Conservation (phyloP, 768 basidiomycete species). For the Mycena amicta region DNA sequence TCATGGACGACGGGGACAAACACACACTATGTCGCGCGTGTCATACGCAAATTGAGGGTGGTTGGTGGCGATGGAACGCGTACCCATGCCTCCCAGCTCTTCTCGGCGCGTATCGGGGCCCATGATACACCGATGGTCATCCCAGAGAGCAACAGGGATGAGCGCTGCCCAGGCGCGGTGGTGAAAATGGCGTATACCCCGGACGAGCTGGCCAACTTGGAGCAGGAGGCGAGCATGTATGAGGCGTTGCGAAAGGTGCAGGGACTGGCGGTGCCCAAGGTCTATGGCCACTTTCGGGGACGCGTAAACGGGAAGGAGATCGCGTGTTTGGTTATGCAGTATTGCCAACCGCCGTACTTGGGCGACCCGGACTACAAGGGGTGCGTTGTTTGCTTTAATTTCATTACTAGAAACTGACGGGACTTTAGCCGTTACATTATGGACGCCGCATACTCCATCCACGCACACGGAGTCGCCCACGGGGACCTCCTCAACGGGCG, state of each 20-base stretch:
- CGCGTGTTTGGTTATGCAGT: constrained; percentile 30
- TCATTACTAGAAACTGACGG: background rate
- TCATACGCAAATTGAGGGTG: constrained; percentile 11
- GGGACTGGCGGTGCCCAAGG: constrained; percentile 27
- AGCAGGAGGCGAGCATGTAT: constrained; percentile 28
- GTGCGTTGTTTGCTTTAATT: constrained; percentile 6
- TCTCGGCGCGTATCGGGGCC: constrained; percentile 20
- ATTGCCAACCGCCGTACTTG: constrained; percentile 17
- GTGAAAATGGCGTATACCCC: constrained; percentile 26
- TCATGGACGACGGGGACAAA: constrained; percentile 18
- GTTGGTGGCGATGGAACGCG: background rate
- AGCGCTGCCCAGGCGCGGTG: constrained; percentile 10
- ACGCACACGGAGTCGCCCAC: constrained; percentile 25
- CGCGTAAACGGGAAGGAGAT: constrained; percentile 16
- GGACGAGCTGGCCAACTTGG: constrained; percentile 22
- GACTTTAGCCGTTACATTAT: constrained; percentile 25
- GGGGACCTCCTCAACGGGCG: constrained; percentile 24
- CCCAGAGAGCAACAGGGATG: constrained; percentile 14
- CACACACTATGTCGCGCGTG: constrained; percentile 19
- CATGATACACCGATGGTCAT: background rate
- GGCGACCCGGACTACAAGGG: constrained; percentile 6
- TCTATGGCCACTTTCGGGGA: constrained; percentile 26
- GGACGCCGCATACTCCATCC: constrained; percentile 25
- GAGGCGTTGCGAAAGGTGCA: constrained; percentile 23
- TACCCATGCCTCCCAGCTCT: background rate